Evolutionary conservation across 106 monocot species (phyloP), one percentile per base, ranked within the genome.

Genomic region (Dendrobium nobile): DNA sequence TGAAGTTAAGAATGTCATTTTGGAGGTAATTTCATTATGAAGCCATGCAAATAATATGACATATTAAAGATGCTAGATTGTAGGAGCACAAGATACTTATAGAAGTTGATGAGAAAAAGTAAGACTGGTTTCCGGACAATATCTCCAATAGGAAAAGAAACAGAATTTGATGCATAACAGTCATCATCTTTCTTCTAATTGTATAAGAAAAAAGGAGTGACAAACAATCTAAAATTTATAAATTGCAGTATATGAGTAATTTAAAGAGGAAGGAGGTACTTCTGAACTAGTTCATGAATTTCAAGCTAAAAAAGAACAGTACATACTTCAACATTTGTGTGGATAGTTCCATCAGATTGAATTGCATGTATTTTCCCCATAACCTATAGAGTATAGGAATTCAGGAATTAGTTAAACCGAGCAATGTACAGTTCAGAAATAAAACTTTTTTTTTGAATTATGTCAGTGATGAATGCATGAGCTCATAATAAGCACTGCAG

Each of bases 331-430:
- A 97, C 87, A 90, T 97, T 88, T 81, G 51, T 87, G 33, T 90
- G 79, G 37, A 94, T 82, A 56, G 92, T 92, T 77, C 96, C 96
- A 88, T 97, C 96, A 10, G 93, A 88, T 20, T 83, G 87, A 54
- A 94, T 89, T 51, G 91, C 93, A 89, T 97, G 96, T 51, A 97
- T 97, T 77, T 92, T 94, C 54, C 96, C 96, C 96, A 97, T 97
- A 56, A 78, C 93, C 96, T 97, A 84, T 67, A 82, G 2, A 77
- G 67, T 19, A 41, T 28, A 58, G 17, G 33, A 24, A 80, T 41
- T 47, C 0, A n/a, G 64, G 22, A 64, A 64, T 22, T 64, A 64
- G 9, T 64, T 64, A 22, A 24, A 24, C 64, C 22, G 64, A 24
- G 9, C n/a, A 26, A n/a, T 64, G 64, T 15, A 26, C 8, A 64